Percentiles rank a stretch among this genome's conserved stretches.
These are phyloP conservation scores for Mycena indigotica DNA, from an alignment of 768 basidiomycete species.

Conservation along the genomic window DNA sequence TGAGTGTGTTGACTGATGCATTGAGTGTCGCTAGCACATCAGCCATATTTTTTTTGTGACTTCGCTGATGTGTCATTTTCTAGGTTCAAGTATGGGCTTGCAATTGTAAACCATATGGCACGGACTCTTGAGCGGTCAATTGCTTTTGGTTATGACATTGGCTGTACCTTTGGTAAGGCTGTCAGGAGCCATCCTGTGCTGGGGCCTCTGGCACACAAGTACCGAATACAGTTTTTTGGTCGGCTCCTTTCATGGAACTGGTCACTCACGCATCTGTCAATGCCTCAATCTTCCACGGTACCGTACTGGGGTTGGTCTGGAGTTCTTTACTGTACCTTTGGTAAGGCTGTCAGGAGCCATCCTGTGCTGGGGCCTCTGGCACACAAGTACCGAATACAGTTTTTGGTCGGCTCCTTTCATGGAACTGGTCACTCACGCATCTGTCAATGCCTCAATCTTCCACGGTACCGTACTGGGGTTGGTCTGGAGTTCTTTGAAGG, in stretches of 20 bases:
- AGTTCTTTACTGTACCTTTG: conserved; percentile 19
- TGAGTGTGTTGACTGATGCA: not conserved
- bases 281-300: no score
- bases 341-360: conserved; percentile 2
- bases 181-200: conserved; percentile 4
- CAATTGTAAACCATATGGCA: not conserved
- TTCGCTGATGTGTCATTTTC: not conserved
- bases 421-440: no score
- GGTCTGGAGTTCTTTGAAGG: no score
- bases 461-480: no score
- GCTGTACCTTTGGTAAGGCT: conserved; percentile 16
- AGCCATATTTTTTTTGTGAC: not conserved
- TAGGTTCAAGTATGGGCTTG: conserved; percentile 7
- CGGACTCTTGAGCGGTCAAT: not conserved
- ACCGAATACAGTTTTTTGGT: not conserved
- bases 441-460: not conserved
- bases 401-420: conserved; percentile 1
- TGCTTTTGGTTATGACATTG: conserved; percentile 17
- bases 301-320: no score
- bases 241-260: conserved; percentile 6
- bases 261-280: no score
- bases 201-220: not conserved
- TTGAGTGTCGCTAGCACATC: no score
- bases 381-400: not conserved
- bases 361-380: conserved; percentile 5